phyloP scores from a whole-genome alignment of 805 yeast genomes.

The Kodamaea laetipori region DNA sequence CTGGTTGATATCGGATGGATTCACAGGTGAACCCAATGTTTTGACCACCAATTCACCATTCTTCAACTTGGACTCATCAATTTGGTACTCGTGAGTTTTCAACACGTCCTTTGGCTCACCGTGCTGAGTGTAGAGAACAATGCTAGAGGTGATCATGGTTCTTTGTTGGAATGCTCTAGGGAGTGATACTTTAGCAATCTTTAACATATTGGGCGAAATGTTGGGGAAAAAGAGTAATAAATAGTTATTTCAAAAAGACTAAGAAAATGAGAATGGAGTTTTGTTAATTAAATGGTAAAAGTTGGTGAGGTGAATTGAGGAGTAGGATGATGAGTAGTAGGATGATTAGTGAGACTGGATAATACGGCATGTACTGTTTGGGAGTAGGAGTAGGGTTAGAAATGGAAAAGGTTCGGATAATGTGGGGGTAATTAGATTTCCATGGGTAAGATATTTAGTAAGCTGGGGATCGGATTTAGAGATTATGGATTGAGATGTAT shows the following conservation, averaged over 20 bases:
- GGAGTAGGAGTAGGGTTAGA: too few relatives aligned
- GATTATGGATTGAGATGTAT: too few relatives aligned
- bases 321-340: too few relatives aligned
- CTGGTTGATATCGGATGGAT: slow-evolving; percentile 49
- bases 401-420: too few relatives aligned
- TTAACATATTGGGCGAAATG: background rate
- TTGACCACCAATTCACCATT: slow-evolving; percentile 36
- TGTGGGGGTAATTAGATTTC: too few relatives aligned
- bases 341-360: too few relatives aligned
- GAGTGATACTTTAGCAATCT: slow-evolving; percentile 5
- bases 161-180: slow-evolving; percentile 10
- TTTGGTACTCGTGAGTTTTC: slow-evolving; percentile 51
- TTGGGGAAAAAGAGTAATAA: too few relatives aligned
- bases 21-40: slow-evolving; percentile 44
- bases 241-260: too few relatives aligned
- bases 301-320: too few relatives aligned
- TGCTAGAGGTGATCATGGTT: slow-evolving; percentile 55
- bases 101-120: slow-evolving; percentile 67
- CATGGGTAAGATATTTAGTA: background rate
- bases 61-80: slow-evolving; percentile 48
- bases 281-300: too few relatives aligned
- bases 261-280: background rate
- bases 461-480: too few relatives aligned
- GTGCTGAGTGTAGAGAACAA: slow-evolving; percentile 66
- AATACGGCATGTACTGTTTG: too few relatives aligned